Evolutionary conservation across 129 eudicot species (phyloP).

Genomic region (Ambrosia trifida): DNA sequence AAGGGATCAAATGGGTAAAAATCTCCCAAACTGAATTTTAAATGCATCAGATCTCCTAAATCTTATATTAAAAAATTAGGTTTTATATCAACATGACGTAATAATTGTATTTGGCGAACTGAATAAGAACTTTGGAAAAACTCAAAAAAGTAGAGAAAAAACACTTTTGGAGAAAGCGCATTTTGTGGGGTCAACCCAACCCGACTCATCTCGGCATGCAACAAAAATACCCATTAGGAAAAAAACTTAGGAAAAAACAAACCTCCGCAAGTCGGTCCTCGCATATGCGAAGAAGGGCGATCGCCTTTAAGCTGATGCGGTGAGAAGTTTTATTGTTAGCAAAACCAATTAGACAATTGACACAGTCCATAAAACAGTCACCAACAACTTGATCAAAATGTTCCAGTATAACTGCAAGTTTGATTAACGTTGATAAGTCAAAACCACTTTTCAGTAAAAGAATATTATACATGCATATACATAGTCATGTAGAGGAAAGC

Average conservation of each 20-base stretch:
- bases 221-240: neutral
- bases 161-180: neutral
- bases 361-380: conserved; percentile 97
- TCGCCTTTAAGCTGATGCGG: conserved; percentile 95
- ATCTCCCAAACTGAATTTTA: neutral
- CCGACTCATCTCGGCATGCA: neutral
- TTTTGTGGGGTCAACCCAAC: neutral
- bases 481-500: neutral
- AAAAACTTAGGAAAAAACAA: conserved; percentile 27
- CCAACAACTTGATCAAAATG: conserved; percentile 99
- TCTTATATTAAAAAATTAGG: neutral
- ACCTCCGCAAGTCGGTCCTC: conserved; percentile 99
- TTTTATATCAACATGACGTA: neutral
- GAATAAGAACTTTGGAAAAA: neutral
- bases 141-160: neutral
- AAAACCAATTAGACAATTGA: conserved; percentile 94
- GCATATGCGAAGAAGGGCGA: conserved; percentile 96
- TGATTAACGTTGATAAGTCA: conserved; percentile 28
- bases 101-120: neutral
- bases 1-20: neutral
- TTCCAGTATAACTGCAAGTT: conserved; percentile 82
- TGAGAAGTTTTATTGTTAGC: conserved; percentile 94
- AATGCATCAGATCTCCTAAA: neutral
- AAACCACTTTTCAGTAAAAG: conserved; percentile 13
- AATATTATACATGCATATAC: conserved; percentile 6